Percentiles rank a stretch among this genome's conserved stretches.
These are phyloP conservation scores for Phytopythium litorale DNA, from an alignment of 352 stramenopile genomes.

Conservation along the genomic window DNA sequence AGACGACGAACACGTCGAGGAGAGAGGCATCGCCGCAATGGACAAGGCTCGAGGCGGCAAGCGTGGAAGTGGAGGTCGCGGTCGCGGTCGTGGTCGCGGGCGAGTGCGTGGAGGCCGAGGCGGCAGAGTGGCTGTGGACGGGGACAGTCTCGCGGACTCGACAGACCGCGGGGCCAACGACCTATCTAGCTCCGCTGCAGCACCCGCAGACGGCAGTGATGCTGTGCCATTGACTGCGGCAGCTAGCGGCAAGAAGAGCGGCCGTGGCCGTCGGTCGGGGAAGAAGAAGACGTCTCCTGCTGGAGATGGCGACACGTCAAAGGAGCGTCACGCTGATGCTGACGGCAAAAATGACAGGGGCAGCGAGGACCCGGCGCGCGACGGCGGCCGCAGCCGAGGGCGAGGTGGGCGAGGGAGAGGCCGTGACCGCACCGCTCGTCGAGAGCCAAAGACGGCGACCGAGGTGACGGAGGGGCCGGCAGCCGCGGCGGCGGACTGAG, in stretches of 20 bases:
- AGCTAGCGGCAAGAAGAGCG: neutral
- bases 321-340: constrained; percentile 5
- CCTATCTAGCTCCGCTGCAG: neutral
- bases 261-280: neutral
- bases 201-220: neutral
- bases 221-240: neutral
- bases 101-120: constrained; percentile 32
- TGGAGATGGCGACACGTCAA: neutral
- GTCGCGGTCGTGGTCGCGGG: constrained; percentile 16
- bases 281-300: neutral
- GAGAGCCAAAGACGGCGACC: constrained; percentile 6
- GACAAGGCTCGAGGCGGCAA: constrained; percentile 20
- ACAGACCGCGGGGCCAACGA: neutral
- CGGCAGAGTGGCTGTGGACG: constrained; percentile 5
- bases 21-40: constrained; percentile 10
- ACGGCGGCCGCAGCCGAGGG: neutral
- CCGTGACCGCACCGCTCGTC: neutral
- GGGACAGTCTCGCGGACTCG: neutral
- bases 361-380: neutral
- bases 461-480: constrained; percentile 4
- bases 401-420: neutral
- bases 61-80: constrained; percentile 12
- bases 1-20: constrained; percentile 8
- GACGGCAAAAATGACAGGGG: constrained; percentile 12
- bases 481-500: neutral